Evolutionary conservation across 495 filamentous ascomycete species (phyloP), one percentile per base, ranked within the genome.

Genomic region (Lasiosphaeria ovina): DNA sequence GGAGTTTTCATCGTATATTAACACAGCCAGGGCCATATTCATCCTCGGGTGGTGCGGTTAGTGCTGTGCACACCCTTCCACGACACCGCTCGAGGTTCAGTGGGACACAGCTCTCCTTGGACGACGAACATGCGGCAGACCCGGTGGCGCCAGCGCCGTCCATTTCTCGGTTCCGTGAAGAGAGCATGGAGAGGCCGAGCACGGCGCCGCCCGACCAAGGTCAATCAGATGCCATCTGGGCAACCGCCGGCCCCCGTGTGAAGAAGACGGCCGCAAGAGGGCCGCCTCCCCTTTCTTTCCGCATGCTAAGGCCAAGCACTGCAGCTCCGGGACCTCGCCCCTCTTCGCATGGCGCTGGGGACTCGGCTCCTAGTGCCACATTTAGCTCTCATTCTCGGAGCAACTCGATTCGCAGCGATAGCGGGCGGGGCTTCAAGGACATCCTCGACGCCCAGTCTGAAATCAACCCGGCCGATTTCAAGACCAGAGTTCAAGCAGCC

Each of bases 381-480:
- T 31, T 35, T 35, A 24, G 24, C 40, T 31, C 42, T 36, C 69
- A 64, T 14, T 64, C 62, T 2, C 57, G 66, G 2, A 60, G 58
- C 55, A 65, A 53, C 35, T 70, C 71, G 0, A 38, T 64, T 12
- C 63, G 57, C 10, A 67, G 67, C 50, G 64, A 69, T 17, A 38
- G 12, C 16, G 54, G 51, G 35, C 66, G 36, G 44, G 60, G 66
- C 34, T 78, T 66, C 64, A 76, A 82, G 54, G 82, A 84, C 58
- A 62, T 83, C 2, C 65, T 83, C 7, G 82, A 83, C 56, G 80
- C 81, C 12, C 77, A 81, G 55, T 77, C 79, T 2, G 77, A 73
- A 47, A 75, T 82, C 51, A 74, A 68, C 24, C 75, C 78, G 5
- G 62, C 63, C 6, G 71, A 80, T 54, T 81, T 79, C 66, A 67